Evolutionary conservation across 768 basidiomycete genomes (phyloP).

Genomic region (Pleurotus djamor): DNA sequence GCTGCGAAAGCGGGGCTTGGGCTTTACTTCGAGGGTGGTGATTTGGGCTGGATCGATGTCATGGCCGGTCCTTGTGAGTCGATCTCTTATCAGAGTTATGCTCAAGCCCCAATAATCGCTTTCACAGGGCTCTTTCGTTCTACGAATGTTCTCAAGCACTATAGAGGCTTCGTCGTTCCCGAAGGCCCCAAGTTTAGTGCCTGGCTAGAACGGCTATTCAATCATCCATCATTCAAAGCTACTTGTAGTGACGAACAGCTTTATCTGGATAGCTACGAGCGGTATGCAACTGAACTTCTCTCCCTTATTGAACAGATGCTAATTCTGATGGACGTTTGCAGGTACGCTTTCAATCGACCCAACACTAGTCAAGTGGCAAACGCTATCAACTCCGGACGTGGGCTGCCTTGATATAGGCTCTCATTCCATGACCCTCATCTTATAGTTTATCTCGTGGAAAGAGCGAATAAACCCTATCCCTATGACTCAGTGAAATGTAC

Average conservation of each 20-base stretch:
- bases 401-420: constrained; percentile 51
- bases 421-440: background rate
- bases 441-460: too few relatives aligned
- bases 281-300: constrained; percentile 29
- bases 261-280: constrained; percentile 72
- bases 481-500: constrained; percentile 1
- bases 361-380: constrained; percentile 76
- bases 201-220: background rate
- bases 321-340: too few relatives aligned
- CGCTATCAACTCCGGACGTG: constrained; percentile 68
- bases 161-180: background rate
- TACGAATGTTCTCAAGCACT: constrained; percentile 36
- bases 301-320: too few relatives aligned
- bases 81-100: constrained; percentile 1
- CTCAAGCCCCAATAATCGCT: background rate
- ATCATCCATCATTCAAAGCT: constrained; percentile 42
- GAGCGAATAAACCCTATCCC: background rate
- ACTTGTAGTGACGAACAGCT: constrained; percentile 70
- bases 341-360: constrained; percentile 71
- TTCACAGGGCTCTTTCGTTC: constrained; percentile 71
- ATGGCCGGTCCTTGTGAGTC: constrained; percentile 70
- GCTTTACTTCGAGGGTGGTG: constrained; percentile 55
- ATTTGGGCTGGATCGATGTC: constrained; percentile 62
- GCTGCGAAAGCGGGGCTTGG: constrained; percentile 45
- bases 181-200: background rate